Conservation (phyloP, 805 yeast genomes). For the Ogataea philodendri region DNA sequence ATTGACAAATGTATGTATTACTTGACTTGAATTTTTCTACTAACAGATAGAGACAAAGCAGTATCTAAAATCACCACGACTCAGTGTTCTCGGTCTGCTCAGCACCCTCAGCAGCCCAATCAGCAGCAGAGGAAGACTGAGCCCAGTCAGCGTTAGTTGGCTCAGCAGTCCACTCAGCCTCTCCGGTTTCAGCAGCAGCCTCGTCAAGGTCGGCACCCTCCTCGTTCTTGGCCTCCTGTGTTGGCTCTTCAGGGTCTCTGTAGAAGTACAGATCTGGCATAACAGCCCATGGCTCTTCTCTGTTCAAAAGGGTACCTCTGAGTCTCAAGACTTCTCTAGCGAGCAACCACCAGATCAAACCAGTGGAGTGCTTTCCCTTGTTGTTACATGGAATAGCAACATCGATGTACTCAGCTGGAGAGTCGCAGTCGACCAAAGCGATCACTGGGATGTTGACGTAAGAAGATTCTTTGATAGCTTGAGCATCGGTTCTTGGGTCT, state of each 20-base stretch:
- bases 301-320: conserved; percentile 95
- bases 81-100: conserved; percentile 49
- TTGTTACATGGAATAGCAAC: conserved; percentile 99
- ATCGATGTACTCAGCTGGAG: conserved; percentile 98
- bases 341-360: conserved; percentile 99
- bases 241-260: conserved; percentile 99
- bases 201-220: conserved; percentile 62
- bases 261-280: conserved; percentile 99
- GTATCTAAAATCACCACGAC: conserved; percentile 32
- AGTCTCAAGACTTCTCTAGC: conserved; percentile 99
- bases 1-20: conserved; percentile 13
- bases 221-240: conserved; percentile 65
- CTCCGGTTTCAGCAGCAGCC: conserved; percentile 60
- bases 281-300: conserved; percentile 96
- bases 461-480: conserved; percentile 99
- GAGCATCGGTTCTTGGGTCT: conserved; percentile 99
- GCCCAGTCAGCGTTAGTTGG: conserved; percentile 76
- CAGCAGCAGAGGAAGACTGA: conserved; percentile 49
- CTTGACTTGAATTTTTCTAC: conserved; percentile 14
- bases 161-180: conserved; percentile 59
- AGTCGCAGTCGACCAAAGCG: conserved; percentile 97
- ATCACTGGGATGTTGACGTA: conserved; percentile 99
- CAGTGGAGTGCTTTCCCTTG: conserved; percentile 99
- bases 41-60: conserved; percentile 17
- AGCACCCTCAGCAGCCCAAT: conserved; percentile 61